Percentiles rank a stretch among this genome's conserved stretches.
Conservation (phyloP, 257 asterid species). For the Solanum arcanum region DNA sequence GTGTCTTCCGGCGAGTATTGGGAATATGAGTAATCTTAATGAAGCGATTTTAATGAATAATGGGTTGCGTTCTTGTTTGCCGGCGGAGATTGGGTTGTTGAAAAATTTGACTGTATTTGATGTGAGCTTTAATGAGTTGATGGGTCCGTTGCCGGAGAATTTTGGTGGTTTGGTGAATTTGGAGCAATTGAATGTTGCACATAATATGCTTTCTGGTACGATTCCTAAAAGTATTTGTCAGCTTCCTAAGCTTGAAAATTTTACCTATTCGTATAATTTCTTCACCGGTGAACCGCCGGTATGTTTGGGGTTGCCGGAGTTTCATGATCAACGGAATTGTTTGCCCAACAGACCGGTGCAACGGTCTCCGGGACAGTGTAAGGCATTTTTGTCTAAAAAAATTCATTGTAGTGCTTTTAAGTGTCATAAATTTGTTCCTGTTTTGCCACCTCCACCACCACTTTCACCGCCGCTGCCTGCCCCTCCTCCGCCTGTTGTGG, state of each 20-base stretch:
- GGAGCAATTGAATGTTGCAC: slow-evolving; percentile 78
- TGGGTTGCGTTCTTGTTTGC: slow-evolving; percentile 67
- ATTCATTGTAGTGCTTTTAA: slow-evolving; percentile 65
- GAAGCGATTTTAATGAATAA: slow-evolving; percentile 67
- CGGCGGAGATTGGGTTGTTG: slow-evolving; percentile 58
- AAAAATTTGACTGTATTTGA: slow-evolving; percentile 70
- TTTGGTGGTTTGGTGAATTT: slow-evolving; percentile 58
- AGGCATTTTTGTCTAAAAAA: slow-evolving; percentile 37
- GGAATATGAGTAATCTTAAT: slow-evolving; percentile 61
- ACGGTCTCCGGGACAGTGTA: slow-evolving; percentile 46
- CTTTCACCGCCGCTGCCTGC: slow-evolving; percentile 18
- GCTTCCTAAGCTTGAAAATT: slow-evolving; percentile 58
- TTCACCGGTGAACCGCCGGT: slow-evolving; percentile 69
- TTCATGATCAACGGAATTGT: slow-evolving; percentile 55
- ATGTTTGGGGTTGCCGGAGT: slow-evolving; percentile 53
- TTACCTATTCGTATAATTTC: slow-evolving; percentile 54
- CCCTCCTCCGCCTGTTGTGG: slow-evolving; percentile 13
- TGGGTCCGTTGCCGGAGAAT: slow-evolving; percentile 69
- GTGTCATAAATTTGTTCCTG: slow-evolving; percentile 59
- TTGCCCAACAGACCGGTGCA: slow-evolving; percentile 58
- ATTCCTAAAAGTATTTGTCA: slow-evolving; percentile 60
- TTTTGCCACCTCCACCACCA: slow-evolving; percentile 29
- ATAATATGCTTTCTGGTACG: slow-evolving; percentile 42
- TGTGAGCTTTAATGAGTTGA: slow-evolving; percentile 39
- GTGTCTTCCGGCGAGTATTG: slow-evolving; percentile 69